Percentiles rank a stretch among this genome's conserved stretches.
Evolutionary conservation across 1,284 basidiomycete genomes (phyloP).

Genomic region (Austropuccinia psidii): DNA sequence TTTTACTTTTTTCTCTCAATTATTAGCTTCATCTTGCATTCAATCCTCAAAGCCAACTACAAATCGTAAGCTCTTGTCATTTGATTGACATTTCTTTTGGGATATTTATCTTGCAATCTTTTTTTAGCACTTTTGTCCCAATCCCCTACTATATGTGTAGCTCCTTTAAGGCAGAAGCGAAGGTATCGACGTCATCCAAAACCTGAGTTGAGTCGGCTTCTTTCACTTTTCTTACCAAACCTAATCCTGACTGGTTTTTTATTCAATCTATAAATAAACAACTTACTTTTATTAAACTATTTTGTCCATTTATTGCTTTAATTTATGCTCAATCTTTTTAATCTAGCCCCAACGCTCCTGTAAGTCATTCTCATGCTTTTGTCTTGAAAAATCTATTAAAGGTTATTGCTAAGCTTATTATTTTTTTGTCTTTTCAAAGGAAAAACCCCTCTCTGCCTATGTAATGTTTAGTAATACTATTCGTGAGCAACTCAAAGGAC

Average conservation of each 20-base stretch:
- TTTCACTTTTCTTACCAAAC: background rate
- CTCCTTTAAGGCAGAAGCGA: conserved; percentile 10
- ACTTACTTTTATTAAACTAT: background rate
- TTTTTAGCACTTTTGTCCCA: background rate
- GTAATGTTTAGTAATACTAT: conserved; percentile 33
- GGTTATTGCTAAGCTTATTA: background rate
- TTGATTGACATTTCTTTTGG: too few species aligned
- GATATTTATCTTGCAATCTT: background rate
- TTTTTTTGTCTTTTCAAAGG: background rate
- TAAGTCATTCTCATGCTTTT: background rate
- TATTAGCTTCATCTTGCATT: too few species aligned
- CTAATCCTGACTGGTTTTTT: background rate
- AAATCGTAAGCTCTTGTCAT: too few species aligned
- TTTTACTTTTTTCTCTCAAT: too few species aligned
- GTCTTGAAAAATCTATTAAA: background rate
- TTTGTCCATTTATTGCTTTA: background rate
- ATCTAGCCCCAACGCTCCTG: conserved; percentile 34
- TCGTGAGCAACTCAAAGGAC: conserved; percentile 16
- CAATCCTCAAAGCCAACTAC: too few species aligned
- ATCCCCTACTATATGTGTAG: background rate
- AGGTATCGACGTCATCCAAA: conserved; percentile 34
- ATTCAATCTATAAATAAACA: too few species aligned
- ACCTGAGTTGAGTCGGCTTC: conserved; percentile 27
- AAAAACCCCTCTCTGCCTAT: conserved; percentile 29
- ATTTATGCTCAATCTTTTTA: too few species aligned